Conservation (phyloP, 2,329 filamentous ascomycete species). For the Graphilbum ipis-grandicollis region DNA sequence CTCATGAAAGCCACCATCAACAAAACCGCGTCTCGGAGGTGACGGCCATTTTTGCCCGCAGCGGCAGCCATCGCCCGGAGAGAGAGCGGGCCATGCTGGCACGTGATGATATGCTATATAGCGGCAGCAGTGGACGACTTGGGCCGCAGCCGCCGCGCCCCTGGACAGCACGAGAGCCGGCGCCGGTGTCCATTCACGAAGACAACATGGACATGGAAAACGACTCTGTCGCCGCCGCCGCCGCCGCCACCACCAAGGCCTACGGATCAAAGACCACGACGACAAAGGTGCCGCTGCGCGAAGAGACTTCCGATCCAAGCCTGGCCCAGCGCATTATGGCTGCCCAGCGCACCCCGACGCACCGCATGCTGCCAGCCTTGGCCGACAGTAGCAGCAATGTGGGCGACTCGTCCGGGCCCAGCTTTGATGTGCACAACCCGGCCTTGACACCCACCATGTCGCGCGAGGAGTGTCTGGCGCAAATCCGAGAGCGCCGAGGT, state of each 20-base stretch:
- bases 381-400: not conserved
- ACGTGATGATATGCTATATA: not conserved
- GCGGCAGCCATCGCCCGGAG: not conserved
- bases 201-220: too few species aligned
- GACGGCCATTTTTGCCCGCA: not conserved
- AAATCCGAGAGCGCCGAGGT: slow-evolving; percentile 56
- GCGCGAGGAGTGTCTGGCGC: slow-evolving; percentile 57
- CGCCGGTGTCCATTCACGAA: not conserved
- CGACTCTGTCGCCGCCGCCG: too few species aligned
- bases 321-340: slow-evolving; percentile 23
- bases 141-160: not conserved
- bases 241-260: slow-evolving; percentile 22
- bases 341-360: slow-evolving; percentile 24
- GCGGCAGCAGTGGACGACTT: not conserved
- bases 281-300: slow-evolving; percentile 32
- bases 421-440: slow-evolving; percentile 37
- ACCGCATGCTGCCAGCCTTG: slow-evolving; percentile 2
- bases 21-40: not conserved
- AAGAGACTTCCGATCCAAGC: slow-evolving; percentile 24
- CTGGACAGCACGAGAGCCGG: not conserved
- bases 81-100: not conserved
- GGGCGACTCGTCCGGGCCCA: slow-evolving; percentile 12
- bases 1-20: not conserved
- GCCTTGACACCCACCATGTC: slow-evolving; percentile 49
- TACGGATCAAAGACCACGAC: slow-evolving; percentile 30